Base-by-base conservation (phyloP, 345 rosid species). In the Euphorbia pulcherrima region DNA sequence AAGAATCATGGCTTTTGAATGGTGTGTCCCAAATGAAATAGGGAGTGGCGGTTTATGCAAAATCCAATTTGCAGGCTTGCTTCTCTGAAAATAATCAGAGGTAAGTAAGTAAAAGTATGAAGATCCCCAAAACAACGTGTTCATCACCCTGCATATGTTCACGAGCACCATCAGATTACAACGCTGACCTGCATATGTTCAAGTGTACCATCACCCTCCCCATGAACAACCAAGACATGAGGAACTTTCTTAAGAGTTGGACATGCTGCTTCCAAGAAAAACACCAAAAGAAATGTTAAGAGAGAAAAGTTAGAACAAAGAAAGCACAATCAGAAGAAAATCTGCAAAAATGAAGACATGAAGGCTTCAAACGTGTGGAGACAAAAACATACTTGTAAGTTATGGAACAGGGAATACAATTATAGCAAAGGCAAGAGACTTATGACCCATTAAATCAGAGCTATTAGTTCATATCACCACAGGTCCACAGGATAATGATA, bases 1-100 rank as follows among this genome's bases (percentile, higher is more conserved):
- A 56, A 94, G 96, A 83, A 94, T 59, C 80, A 91, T 85, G 70
- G 96, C 99, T 83, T 94, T 94, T 0, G 97, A 94, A 67, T 91
- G 99, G 79, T 91, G 96, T 20, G 99, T 94, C 50, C 97, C 97
- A 52, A 78, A 94, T 30, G 96, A 83, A 70, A 94, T 89, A 53
- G 97, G 97, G 27, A 94, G 71, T 0, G 90, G 88, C 0, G 99
- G 99, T 76, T 89, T 91, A 80, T 94, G 99, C 68, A 88, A 69
- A 75, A 88, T 82, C 99, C 99, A 94, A 72, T 82, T 83, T 72
- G 80, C 79, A 50, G 91, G 90, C 81, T 84, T 91, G 76, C 70
- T 89, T 82, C 84, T 88, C 97, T 91, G 70, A 68, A 65, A 72
- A 70, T 67, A 18, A 58, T 29, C 40, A 56, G 65, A 47, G 67